Evolutionary conservation across 2,329 filamentous ascomycete species (phyloP), one percentile per base, ranked within the genome.

Genomic region (Juglanconis oblonga): DNA sequence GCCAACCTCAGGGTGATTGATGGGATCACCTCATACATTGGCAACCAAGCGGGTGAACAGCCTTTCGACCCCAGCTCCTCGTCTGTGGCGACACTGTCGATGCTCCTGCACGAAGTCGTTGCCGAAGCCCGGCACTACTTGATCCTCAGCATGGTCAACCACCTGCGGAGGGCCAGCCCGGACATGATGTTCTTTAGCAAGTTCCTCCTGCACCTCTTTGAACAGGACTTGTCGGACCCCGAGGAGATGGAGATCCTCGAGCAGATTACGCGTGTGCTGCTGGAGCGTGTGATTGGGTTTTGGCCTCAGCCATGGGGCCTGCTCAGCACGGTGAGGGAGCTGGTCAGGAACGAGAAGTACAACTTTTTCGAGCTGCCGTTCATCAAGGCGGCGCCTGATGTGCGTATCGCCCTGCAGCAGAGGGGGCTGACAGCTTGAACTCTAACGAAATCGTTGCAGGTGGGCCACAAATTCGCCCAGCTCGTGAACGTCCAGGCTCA

Each of bases 301-400:
- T 92, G 93, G 77, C 94, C 94, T 55, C 94, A 98, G 72, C 94
- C 96, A 17, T 98, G 94, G 94, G 96, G 96, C 11, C 79, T 99
- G 48, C 88, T 97, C 72, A 88, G 93, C 64, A 94, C 92, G 40
- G 83, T 96, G 63, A 79, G 95, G 64, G 95, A 98, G 77, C 83
- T 99, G 59, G 81, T 96, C 66, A 96, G 96, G 80, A 97, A 96
- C 72, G 88, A 90, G 57, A 91, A 87, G 71, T 96, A 94, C 74
- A 87, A 87, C 70, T 96, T 99, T 80, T 98, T 96, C 79, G 91
- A 95, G 54, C 81, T 97, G 66, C 90, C 91, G 32, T 97, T 96
- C 69, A 90, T 98, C 76, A 96, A 97, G 79, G 85, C 88, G 66
- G 86, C 89, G 67, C 92, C 92, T 65, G 92, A 97, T 81, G 92